These are phyloP conservation scores for Neonectria hederae DNA, from an alignment of 2,329 filamentous ascomycete genomes.

Conservation along the genomic window DNA sequence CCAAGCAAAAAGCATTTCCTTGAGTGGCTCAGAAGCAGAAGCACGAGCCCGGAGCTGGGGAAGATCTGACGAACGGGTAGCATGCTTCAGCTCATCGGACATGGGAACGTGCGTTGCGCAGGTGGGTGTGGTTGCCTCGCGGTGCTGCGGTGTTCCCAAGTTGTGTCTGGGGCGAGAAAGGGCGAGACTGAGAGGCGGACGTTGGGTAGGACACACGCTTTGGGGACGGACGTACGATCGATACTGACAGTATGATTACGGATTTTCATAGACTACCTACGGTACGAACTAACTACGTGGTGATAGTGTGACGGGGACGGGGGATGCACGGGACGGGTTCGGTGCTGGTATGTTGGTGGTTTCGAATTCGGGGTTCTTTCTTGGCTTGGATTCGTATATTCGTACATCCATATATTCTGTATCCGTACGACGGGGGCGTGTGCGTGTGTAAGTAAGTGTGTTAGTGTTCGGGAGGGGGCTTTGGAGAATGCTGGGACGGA, in stretches of 20 bases:
- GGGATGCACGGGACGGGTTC: too few species aligned
- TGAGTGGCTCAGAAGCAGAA: neutral
- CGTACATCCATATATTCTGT: neutral
- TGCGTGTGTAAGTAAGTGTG: neutral
- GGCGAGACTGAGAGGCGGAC: neutral
- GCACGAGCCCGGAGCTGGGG: constrained; percentile 16
- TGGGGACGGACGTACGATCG: neutral
- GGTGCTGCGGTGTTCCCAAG: constrained; percentile 18
- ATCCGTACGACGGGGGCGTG: neutral
- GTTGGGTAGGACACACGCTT: neutral
- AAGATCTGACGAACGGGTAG: constrained; percentile 43
- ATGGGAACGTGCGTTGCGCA: constrained; percentile 40
- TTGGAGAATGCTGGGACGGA: too few species aligned
- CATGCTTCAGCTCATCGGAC: constrained; percentile 43
- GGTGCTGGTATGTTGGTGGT: neutral
- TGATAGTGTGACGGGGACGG: neutral
- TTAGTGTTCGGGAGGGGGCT: neutral
- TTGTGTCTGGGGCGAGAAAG: neutral
- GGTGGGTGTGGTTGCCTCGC: constrained; percentile 20
- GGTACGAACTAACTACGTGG: too few species aligned
- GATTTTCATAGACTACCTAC: neutral
- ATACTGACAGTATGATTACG: neutral
- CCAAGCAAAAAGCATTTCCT: neutral
- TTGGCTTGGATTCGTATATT: neutral
- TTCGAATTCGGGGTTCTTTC: too few species aligned